Evolutionary conservation across 345 rosid genomes (phyloP).

Genomic region (Bretschneidera sinensis): DNA sequence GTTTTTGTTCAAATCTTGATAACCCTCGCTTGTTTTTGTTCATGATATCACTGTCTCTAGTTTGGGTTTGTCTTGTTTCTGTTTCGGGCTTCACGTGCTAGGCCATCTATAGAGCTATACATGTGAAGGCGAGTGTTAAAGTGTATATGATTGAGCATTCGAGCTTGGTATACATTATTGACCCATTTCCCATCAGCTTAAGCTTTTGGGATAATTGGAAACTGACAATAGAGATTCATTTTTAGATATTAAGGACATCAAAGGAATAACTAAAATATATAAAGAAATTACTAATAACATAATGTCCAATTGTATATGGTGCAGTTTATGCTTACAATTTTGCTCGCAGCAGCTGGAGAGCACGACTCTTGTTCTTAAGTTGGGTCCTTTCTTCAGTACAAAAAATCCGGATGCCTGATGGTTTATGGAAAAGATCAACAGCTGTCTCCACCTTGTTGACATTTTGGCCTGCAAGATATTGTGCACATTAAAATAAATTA

Average conservation of each 20-base stretch:
- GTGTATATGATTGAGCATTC: too few species aligned
- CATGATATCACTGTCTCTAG: too few species aligned
- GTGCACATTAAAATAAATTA: not conserved
- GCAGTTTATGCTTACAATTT: constrained; percentile 52
- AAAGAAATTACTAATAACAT: not conserved
- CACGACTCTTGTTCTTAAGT: constrained; percentile 66
- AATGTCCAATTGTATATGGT: constrained; percentile 11
- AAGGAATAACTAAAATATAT: too few species aligned
- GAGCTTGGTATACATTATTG: too few species aligned
- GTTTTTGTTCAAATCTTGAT: too few species aligned
- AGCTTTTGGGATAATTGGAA: not conserved
- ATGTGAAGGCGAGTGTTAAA: too few species aligned
- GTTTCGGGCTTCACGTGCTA: too few species aligned
- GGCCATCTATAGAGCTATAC: too few species aligned
- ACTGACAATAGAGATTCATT: not conserved
- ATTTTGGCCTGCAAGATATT: constrained; percentile 78
- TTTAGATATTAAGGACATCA: too few species aligned
- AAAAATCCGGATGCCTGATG: constrained; percentile 91
- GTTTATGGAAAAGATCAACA: constrained; percentile 87
- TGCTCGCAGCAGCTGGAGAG: constrained; percentile 89
- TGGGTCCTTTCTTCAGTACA: constrained; percentile 97
- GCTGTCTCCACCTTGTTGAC: constrained; percentile 99
- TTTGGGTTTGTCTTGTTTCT: too few species aligned
- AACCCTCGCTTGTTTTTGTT: too few species aligned
- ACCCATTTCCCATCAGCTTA: too few species aligned